Base-by-base conservation (phyloP, 1,284 basidiomycete species). In the Dichomitus squalens region DNA sequence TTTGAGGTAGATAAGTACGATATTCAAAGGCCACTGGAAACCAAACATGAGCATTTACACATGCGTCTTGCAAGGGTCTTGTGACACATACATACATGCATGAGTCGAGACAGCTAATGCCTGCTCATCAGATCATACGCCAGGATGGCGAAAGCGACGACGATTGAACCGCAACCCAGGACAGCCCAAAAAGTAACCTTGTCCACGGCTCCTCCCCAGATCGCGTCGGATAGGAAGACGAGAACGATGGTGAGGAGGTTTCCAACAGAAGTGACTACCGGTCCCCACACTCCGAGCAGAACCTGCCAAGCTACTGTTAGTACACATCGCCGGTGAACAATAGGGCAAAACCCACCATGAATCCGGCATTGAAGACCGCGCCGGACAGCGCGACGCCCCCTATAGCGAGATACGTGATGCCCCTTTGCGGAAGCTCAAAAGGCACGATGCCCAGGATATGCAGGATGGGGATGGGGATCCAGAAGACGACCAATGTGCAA, bases 231-330 rank as follows among this genome's bases (percentile, higher is more conserved):
- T 20, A 90, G 66, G 55, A 91, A 83, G 25, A 92, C 88, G 44
- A 95, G 79, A 27, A 94, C 88, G 64, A 94, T 93, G 7, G 93
- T 94, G 49, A 93, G 78, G 18, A 95, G 79, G 70, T 82, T 90
- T 43, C 91, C 92, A 39, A 94, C 91, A 7, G 90, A 91, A n/a
- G 85, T 85, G 49, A 93, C 81, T 43, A 95, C 85, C 2, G 93
- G 92, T 6, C 93, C 93, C 92, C 91, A 95, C 12, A 89, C 69
- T 18, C 87, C 87, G 38, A 95, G 72, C 2, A 94, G 74, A 53
- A 92, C 82, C 91, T 93, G 55, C 49, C 57, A 53, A 49, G 55
- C 27, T 23, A 29, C 57, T 53, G 38, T 57, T 31, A 59, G 57
- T 51, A 56, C 49, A 51, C 39, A 43, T 43, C 43, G 43, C 20